These are phyloP conservation scores for Trichoderma sp. DNA, from an alignment of 2,329 filamentous ascomycete genomes.

Conservation along the genomic window DNA sequence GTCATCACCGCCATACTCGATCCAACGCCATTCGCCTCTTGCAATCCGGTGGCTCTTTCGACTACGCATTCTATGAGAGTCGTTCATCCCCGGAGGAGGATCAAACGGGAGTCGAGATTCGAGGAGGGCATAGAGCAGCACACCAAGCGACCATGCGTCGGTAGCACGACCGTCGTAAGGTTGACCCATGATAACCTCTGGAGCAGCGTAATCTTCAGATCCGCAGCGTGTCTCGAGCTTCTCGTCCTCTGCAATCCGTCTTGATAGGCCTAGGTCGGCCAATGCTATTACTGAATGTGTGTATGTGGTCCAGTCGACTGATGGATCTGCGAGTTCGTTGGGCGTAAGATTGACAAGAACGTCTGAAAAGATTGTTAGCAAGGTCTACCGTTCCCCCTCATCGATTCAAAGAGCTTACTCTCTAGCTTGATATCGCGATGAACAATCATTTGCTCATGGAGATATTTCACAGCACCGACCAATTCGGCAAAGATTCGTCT, in stretches of 20 bases:
- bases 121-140: conserved; percentile 87
- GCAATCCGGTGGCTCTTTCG: conserved; percentile 92
- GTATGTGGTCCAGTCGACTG: conserved; percentile 69
- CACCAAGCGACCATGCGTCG: conserved; percentile 93
- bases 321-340: conserved; percentile 60
- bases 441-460: conserved; percentile 83
- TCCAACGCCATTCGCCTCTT: conserved; percentile 93
- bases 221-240: conserved; percentile 92
- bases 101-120: conserved; percentile 94
- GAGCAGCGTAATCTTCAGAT: conserved; percentile 94
- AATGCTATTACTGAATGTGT: conserved; percentile 82
- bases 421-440: conserved; percentile 98
- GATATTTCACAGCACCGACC: conserved; percentile 78
- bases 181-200: conserved; percentile 93
- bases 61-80: conserved; percentile 72
- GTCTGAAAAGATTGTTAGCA: conserved; percentile 53
- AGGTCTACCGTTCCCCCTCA: background rate
- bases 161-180: conserved; percentile 89
- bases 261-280: conserved; percentile 86
- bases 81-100: conserved; percentile 75
- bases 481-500: conserved; percentile 87
- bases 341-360: conserved; percentile 83
- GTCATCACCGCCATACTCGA: conserved; percentile 76
- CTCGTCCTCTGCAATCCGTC: conserved; percentile 79
- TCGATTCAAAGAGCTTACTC: conserved; percentile 54